Evolutionary conservation across 352 stramenopile species (phyloP).

Genomic region (Phytophthora pluvialis): DNA sequence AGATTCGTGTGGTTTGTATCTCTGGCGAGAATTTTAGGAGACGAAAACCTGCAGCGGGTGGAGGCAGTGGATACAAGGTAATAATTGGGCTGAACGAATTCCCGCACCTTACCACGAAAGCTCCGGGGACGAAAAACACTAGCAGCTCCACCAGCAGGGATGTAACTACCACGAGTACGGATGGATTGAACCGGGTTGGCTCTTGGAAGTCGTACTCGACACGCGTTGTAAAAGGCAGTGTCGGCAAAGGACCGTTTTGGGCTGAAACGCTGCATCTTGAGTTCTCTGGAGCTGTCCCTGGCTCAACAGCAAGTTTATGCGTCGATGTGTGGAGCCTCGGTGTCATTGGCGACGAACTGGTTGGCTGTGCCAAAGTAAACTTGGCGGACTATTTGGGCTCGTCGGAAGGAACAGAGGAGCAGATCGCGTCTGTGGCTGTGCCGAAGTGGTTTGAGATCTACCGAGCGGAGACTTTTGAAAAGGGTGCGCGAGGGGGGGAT

Average conservation of each 20-base stretch:
- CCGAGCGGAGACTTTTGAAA: conserved; percentile 56
- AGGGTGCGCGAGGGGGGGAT: conserved; percentile 22
- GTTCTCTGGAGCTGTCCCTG: conserved; percentile 78
- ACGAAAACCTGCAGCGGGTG: conserved; percentile 46
- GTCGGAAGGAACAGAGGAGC: conserved; percentile 64
- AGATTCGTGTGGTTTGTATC: conserved; percentile 85
- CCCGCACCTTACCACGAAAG: conserved; percentile 67
- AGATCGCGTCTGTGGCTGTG: conserved; percentile 72
- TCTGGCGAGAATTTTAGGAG: conserved; percentile 51
- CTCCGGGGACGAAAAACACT: conserved; percentile 18
- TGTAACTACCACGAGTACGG: conserved; percentile 32
- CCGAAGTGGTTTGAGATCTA: conserved; percentile 83
- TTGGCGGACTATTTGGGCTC: conserved; percentile 71
- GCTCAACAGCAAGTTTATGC: conserved; percentile 74
- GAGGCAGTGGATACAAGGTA: conserved; percentile 68
- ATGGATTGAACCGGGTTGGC: conserved; percentile 57
- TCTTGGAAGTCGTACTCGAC: conserved; percentile 76
- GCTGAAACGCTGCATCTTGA: conserved; percentile 79
- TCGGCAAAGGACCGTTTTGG: conserved; percentile 67
- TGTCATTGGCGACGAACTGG: conserved; percentile 81
- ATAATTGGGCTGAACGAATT: conserved; percentile 78
- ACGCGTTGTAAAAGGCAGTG: conserved; percentile 57
- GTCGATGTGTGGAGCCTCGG: conserved; percentile 79
- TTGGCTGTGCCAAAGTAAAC: conserved; percentile 82
- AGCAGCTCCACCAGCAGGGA: conserved; percentile 29